Percentiles rank a stretch among this genome's conserved stretches.
Conservation (phyloP, 2,329 filamentous ascomycete genomes). For the Scedosporium minutisporum region DNA sequence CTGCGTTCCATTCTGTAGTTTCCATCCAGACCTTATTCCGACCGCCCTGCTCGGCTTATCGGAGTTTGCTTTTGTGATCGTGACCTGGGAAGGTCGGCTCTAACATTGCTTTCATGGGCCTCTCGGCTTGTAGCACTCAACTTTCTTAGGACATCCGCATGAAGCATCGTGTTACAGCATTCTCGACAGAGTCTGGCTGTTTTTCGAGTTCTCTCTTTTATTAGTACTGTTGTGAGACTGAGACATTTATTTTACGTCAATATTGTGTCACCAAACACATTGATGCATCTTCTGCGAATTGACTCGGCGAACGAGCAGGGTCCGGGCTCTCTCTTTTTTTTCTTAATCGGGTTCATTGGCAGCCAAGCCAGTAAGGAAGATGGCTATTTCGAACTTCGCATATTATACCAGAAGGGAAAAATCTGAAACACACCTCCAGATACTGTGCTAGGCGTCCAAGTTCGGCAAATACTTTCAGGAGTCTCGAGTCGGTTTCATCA, state of each 20-base stretch:
- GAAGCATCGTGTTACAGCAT: neutral
- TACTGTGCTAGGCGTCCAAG: neutral
- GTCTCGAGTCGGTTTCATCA: slow-evolving; percentile 6
- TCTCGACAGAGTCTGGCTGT: neutral
- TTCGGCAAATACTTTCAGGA: neutral
- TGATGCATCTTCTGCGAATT: neutral
- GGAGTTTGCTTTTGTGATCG: slow-evolving; percentile 6
- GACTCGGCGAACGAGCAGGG: neutral
- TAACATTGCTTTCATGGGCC: too few species aligned
- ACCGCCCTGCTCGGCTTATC: neutral
- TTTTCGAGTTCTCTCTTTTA: neutral
- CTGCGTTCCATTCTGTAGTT: neutral
- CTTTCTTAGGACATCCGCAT: neutral
- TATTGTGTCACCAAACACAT: neutral
- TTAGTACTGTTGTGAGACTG: neutral
- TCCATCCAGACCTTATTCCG: neutral
- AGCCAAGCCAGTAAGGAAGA: neutral
- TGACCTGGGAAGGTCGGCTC: too few species aligned
- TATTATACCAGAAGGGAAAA: neutral
- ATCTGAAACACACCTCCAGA: slow-evolving; percentile 2
- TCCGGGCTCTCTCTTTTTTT: neutral
- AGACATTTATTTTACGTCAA: too few species aligned
- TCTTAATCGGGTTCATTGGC: neutral
- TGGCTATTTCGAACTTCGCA: neutral
- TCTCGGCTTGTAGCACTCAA: neutral